Evolutionary conservation across 495 filamentous ascomycete genomes (phyloP), one percentile per base, ranked within the genome.

Genomic region (Mycothermus thermophilus): DNA sequence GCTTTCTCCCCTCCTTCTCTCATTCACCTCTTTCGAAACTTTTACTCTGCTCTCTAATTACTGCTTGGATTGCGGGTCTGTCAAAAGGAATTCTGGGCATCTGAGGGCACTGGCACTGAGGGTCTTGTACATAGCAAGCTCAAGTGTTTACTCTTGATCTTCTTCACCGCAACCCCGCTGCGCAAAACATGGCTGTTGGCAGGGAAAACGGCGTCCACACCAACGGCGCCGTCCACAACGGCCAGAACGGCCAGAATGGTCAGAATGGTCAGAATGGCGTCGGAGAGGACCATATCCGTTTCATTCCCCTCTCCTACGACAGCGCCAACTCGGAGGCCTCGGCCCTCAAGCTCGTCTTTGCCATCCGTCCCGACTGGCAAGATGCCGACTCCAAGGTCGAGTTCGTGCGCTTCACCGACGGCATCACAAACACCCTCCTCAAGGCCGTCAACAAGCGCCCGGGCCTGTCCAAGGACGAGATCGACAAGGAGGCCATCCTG

Each of bases 371-470:
- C 5, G 72, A 88, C 46, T 97, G 90, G 90, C 70, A 77, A 40
- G 66, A 71, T 12, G 59, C 69, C 1, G 72, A 68, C 32, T 84
- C 82, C 35, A 74, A 76, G n/a, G 71, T 97, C 41, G 80, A 87
- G 52, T 83, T 96, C 46, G 69, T 84, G 31, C 74, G 77, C 30
- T 97, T 96, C 64, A 97, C 83, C 18, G 90, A 97, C 52, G 90
- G 90, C 44, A 97, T 97, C 57, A 97, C 90, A 29, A 97, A 97
- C 58, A 95, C 88, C 63, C 71, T 97, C 20, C 55, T 74, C 22
- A 96, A 96, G 70, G 82, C 82, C 19, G 68, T 87, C 54, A 93
- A 94, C 54, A 74, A 71, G 57, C 74, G 72, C 26, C 67, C 79
- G 4, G 83, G 80, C n/a, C 66, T 78, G 41, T 78, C 80, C 13